These are phyloP conservation scores for Aspergillus conjunctus DNA, from an alignment of 495 filamentous ascomycete species.

Conservation along the genomic window DNA sequence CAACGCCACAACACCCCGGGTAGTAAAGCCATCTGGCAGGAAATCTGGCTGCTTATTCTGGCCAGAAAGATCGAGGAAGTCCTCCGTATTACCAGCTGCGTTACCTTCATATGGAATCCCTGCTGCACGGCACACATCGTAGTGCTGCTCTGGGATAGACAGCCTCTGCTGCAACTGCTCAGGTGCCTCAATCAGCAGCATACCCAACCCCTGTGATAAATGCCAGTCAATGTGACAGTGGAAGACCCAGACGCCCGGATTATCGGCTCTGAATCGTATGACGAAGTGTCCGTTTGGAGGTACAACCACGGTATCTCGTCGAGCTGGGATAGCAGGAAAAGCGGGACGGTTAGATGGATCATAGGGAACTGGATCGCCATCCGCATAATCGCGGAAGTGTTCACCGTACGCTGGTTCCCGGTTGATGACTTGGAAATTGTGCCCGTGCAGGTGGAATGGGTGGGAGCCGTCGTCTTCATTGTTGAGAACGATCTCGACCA, in stretches of 20 bases:
- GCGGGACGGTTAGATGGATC: constrained; percentile 39
- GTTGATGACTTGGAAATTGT: constrained; percentile 73
- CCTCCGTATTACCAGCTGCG: constrained; percentile 64
- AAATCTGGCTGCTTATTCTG: constrained; percentile 57
- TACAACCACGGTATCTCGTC: constrained; percentile 59
- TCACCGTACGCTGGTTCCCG: constrained; percentile 47
- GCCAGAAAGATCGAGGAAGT: constrained; percentile 65
- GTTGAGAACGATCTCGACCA: constrained; percentile 80
- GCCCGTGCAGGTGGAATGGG: constrained; percentile 89
- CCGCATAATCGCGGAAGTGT: constrained; percentile 39
- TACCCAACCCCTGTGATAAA: constrained; percentile 45
- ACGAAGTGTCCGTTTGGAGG: constrained; percentile 61
- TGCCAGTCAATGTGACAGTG: constrained; percentile 76
- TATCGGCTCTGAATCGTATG: constrained; percentile 67
- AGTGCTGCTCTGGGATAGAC: constrained; percentile 61
- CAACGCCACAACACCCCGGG: constrained; percentile 70
- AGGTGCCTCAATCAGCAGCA: constrained; percentile 54
- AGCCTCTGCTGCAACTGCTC: constrained; percentile 19
- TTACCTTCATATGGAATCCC: constrained; percentile 61
- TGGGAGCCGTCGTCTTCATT: constrained; percentile 74
- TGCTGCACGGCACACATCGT: constrained; percentile 54
- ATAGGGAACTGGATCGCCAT: constrained; percentile 43
- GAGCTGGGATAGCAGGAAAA: constrained; percentile 48
- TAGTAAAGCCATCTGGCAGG: constrained; percentile 70
- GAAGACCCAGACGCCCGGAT: constrained; percentile 62